phyloP scores from a whole-genome alignment of 495 filamentous ascomycete species.

The Penicillium herquei region DNA sequence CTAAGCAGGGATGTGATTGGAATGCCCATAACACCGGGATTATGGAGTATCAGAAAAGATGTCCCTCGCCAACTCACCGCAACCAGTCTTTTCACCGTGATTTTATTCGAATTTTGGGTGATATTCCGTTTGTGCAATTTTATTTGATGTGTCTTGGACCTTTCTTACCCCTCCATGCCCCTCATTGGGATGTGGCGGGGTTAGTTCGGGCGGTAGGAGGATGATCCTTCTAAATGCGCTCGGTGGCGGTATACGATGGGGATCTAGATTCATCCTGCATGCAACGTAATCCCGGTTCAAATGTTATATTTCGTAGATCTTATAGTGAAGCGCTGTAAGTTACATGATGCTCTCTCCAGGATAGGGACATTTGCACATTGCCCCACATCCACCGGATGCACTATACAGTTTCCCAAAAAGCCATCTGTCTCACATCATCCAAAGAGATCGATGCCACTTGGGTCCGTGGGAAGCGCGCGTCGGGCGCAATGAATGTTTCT shows the following conservation, averaged over 20 bases:
- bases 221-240: not conserved
- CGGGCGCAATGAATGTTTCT: constrained; percentile 21
- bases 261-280: not conserved
- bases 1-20: constrained; percentile 1
- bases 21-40: not conserved
- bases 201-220: not conserved
- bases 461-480: constrained; percentile 43
- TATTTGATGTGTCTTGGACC: not conserved
- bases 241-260: not conserved
- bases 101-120: not conserved
- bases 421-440: constrained; percentile 24
- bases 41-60: not conserved
- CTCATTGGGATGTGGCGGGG: constrained; percentile 1
- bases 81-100: not conserved
- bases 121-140: not conserved
- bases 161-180: not conserved
- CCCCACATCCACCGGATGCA: not conserved
- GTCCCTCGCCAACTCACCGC: too few relatives aligned
- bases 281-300: not conserved
- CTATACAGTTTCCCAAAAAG: constrained; percentile 18
- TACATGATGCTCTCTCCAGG: too few relatives aligned
- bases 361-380: not conserved
- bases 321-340: not conserved
- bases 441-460: constrained; percentile 25
- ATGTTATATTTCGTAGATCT: constrained; percentile 1